phyloP scores from a whole-genome alignment of 345 rosid genomes.

The Chamaenerion angustifolium region DNA sequence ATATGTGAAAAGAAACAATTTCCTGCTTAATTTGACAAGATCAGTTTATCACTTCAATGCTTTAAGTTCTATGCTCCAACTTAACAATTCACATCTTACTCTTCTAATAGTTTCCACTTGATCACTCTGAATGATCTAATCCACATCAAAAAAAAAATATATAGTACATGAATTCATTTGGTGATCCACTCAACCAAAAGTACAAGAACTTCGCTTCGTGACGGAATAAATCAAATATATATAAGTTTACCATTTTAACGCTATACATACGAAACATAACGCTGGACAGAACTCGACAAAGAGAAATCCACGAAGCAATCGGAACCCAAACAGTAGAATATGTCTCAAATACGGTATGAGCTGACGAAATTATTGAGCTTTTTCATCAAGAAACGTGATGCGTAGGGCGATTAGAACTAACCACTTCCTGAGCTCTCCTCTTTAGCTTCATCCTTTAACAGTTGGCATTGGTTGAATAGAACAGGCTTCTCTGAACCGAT shows the following conservation, averaged over 20 bases:
- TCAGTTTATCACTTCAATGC: too few species aligned
- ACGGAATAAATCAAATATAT: not conserved
- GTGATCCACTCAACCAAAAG: too few species aligned
- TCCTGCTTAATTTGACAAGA: too few species aligned
- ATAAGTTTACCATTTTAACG: not conserved
- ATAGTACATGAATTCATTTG: too few species aligned
- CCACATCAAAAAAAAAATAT: too few species aligned
- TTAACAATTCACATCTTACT: too few species aligned
- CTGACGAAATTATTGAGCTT: not conserved
- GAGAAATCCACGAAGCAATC: not conserved
- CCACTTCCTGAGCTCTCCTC: conserved; percentile 73
- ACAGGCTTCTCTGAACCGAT: conserved; percentile 25
- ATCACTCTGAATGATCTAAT: too few species aligned
- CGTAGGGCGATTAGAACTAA: conserved; percentile 18
- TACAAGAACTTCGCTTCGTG: too few species aligned
- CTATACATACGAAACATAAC: not conserved
- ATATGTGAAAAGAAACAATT: too few species aligned
- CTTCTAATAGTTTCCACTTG: too few species aligned
- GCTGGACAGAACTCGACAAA: not conserved
- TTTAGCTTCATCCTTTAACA: conserved; percentile 62
- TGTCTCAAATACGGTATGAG: not conserved
- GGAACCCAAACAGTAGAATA: not conserved
- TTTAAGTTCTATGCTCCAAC: too few species aligned
- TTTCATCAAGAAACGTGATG: not conserved
- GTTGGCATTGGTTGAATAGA: conserved; percentile 32